Evolutionary conservation across 139 green algal species (phyloP).

Genomic region (Closterium sp.): DNA sequence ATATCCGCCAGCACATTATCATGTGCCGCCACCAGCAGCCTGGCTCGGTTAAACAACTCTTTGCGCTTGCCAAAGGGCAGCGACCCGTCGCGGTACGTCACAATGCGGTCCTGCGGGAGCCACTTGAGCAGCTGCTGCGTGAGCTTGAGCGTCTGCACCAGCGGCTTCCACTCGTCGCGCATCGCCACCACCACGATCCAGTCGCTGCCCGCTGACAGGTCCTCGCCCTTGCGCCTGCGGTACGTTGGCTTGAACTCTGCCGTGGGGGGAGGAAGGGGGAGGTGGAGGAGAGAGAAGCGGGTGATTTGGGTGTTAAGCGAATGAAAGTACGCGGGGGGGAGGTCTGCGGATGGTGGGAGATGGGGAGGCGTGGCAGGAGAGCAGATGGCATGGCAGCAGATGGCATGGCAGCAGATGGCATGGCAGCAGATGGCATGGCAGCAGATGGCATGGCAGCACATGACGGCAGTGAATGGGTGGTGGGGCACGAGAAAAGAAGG

Average conservation of each 20-base stretch:
- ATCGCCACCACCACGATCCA: conserved; percentile 25
- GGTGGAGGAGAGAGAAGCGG: background rate
- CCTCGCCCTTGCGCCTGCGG: background rate
- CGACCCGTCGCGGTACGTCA: background rate
- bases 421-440: no score
- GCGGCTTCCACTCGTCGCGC: conserved; percentile 12
- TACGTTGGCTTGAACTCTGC: background rate
- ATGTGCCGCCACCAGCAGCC: conserved; percentile 9
- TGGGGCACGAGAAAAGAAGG: no score
- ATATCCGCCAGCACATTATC: conserved; percentile 30
- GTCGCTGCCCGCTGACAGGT: background rate
- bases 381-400: no score
- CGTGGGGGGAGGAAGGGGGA: no score
- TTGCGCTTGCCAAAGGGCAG: conserved; percentile 14
- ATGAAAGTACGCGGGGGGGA: background rate
- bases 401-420: no score
- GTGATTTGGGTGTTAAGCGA: background rate
- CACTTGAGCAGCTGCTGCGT: background rate
- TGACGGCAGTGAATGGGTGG: no score
- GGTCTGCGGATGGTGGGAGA: background rate
- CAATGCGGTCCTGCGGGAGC: background rate
- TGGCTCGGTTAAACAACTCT: conserved; percentile 21
- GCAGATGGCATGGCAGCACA: no score
- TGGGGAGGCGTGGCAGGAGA: background rate
- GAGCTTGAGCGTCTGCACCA: conserved; percentile 9